Evolutionary conservation across 257 asterid species (phyloP), one percentile per base, ranked within the genome.

Genomic region (Ajuga chamaepitys): DNA sequence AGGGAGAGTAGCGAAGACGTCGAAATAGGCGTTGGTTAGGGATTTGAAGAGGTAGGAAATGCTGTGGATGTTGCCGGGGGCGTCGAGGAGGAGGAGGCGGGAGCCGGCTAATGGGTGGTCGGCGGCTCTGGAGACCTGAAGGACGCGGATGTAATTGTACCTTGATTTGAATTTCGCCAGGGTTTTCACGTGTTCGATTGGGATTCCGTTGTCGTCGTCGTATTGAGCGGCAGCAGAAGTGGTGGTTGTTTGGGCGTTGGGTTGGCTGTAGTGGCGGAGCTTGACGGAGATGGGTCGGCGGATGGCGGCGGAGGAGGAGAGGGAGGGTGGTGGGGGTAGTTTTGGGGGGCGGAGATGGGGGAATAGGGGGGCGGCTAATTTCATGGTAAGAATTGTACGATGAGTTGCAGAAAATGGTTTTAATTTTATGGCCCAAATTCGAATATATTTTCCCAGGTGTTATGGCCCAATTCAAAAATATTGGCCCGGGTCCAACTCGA

Each of bases 61-160:
- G 89, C 98, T 92, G 84, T 92, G 98, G 72, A 92, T 92, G 77
- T 92, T 92, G 16, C 98, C 98, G 57, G 97, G 97, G 67, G 85
- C 78, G 63, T 92, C 97, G 67, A 89, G 97, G 10, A 92, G 64
- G 66, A 92, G 95, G 48, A 92, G 85, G 11, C 97, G 72, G 58
- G 93, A 83, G 41, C 98, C 98, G 13, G 97, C 88, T 18, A 89
- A 82, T 0, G 95, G 78, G 77, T 89, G 98, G 86, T 88, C 91
- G 24, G 97, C 95, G 54, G 76, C 81, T 62, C 98, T 30, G 4
- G 98, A 87, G 61, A 92, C 86, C 76, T 89, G 86, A 56, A 92
- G 73, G 48, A 92, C 97, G 2, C 95, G 81, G 14, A 92, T 92
- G 81, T 85, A 85, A 56, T 92, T 89, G 84, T 89, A 77, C 9